Percentiles rank a stretch among this genome's conserved stretches.
These are phyloP conservation scores for Areca catechu DNA, from an alignment of 176 grass and related monocot genomes.

Conservation along the genomic window DNA sequence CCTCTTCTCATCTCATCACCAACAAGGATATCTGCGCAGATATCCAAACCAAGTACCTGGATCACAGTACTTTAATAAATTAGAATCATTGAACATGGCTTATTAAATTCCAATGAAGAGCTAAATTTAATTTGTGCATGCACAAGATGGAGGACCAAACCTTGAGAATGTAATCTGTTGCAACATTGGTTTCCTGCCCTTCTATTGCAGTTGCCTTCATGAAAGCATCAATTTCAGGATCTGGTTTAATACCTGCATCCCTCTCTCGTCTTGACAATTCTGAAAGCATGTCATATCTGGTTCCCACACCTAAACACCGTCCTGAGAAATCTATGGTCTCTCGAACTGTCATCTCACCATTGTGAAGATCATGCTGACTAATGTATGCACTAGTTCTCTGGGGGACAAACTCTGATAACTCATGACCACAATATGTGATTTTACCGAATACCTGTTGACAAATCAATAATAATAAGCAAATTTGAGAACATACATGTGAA, in stretches of 20 bases:
- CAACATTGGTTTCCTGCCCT: constrained; percentile 43
- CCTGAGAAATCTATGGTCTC: constrained; percentile 64
- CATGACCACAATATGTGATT: constrained; percentile 51
- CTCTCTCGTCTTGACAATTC: constrained; percentile 53
- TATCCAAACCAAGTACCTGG: constrained; percentile 55
- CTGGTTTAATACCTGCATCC: constrained; percentile 59
- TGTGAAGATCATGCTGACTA: constrained; percentile 59
- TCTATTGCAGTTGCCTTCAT: constrained; percentile 47
- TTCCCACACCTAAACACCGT: constrained; percentile 46
- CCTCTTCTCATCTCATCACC: constrained; percentile 68
- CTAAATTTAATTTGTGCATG: too few species aligned
- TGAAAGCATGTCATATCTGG: constrained; percentile 42
- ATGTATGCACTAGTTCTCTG: constrained; percentile 54
- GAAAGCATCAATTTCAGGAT: constrained; percentile 51
- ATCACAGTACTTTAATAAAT: not conserved
- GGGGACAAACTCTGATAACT: constrained; percentile 43
- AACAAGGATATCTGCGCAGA: constrained; percentile 60
- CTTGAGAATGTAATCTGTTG: constrained; percentile 61
- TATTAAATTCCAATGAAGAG: too few species aligned
- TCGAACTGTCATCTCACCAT: constrained; percentile 57
- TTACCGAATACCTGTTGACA: constrained; percentile 31
- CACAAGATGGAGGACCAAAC: constrained; percentile 9
- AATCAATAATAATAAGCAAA: not conserved
- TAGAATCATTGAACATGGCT: too few species aligned
- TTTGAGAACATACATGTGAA: too few species aligned